Conservation (phyloP, 768 basidiomycete genomes). For the Trametes sanguinea region DNA sequence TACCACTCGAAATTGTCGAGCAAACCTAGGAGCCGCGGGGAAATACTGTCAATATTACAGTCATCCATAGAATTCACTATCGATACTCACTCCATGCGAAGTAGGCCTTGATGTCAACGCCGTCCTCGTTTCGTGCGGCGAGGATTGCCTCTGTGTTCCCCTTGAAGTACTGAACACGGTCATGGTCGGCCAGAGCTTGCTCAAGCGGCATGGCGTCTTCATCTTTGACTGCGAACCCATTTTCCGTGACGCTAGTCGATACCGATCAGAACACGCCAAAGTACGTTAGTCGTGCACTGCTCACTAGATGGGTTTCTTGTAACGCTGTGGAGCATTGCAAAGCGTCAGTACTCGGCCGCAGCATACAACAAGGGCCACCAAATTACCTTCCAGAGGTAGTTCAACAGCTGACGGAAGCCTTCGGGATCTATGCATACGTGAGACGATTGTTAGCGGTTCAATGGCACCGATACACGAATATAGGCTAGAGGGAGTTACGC, state of each 20-base stretch:
- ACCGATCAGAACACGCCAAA: not conserved
- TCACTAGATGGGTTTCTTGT: constrained; percentile 56
- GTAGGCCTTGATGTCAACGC: constrained; percentile 61
- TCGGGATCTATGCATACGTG: constrained; percentile 49
- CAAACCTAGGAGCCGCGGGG: constrained; percentile 43
- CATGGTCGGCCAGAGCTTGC: constrained; percentile 56
- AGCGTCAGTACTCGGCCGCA: not conserved
- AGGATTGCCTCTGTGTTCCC: constrained; percentile 58
- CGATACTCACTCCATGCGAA: constrained; percentile 64
- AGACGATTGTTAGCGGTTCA: constrained; percentile 19
- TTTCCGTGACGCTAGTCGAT: constrained; percentile 62
- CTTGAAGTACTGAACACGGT: constrained; percentile 67
- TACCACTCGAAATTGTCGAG: constrained; percentile 74
- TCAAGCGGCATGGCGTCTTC: constrained; percentile 56
- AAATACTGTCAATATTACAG: not conserved
- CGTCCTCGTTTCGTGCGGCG: constrained; percentile 60
- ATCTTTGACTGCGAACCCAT: constrained; percentile 69
- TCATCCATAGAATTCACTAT: not conserved
- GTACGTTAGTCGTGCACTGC: constrained; percentile 15
- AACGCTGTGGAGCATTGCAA: constrained; percentile 35
- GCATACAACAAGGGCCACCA: not conserved
- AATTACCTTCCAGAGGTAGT: constrained; percentile 67
- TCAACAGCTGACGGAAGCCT: constrained; percentile 69
- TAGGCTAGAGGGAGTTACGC: constrained; percentile 27
- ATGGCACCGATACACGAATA: not conserved